Percentiles rank a stretch among this genome's conserved stretches.
phyloP scores from a whole-genome alignment of 2,329 filamentous ascomycete genomes.

The Venturiaceae sp. region DNA sequence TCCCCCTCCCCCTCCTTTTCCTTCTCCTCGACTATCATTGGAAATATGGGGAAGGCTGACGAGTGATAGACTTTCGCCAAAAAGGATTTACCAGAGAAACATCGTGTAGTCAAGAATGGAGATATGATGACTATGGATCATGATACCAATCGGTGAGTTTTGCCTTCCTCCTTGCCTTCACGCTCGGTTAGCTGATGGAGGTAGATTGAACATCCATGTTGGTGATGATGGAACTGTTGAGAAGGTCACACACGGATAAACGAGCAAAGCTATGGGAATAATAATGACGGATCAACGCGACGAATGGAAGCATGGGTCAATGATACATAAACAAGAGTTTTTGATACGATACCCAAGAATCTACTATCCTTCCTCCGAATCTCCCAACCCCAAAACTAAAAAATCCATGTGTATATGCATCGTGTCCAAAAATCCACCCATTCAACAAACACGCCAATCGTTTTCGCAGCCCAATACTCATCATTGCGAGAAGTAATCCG shows the following conservation, averaged over 20 bases:
- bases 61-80: constrained; percentile 38
- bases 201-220: constrained; percentile 38
- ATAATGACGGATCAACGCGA: too few species aligned
- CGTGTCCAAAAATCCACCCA: too few species aligned
- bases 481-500: background rate
- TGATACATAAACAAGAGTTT: too few species aligned
- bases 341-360: too few species aligned
- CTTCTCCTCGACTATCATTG: background rate
- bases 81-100: constrained; percentile 36
- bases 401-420: too few species aligned
- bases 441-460: too few species aligned
- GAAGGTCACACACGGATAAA: constrained; percentile 36
- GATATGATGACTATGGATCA: constrained; percentile 37
- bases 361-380: too few species aligned
- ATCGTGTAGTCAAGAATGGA: constrained; percentile 36
- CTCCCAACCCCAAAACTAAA: too few species aligned
- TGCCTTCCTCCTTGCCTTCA: background rate
- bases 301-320: too few species aligned
- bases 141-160: constrained; percentile 33
- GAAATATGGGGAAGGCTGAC: background rate
- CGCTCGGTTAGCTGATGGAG: background rate
- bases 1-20: background rate
- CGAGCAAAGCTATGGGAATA: background rate
- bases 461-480: too few species aligned
- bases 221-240: constrained; percentile 37